Conservation (phyloP, 2,329 filamentous ascomycete species). For the Cadophora sp. region DNA sequence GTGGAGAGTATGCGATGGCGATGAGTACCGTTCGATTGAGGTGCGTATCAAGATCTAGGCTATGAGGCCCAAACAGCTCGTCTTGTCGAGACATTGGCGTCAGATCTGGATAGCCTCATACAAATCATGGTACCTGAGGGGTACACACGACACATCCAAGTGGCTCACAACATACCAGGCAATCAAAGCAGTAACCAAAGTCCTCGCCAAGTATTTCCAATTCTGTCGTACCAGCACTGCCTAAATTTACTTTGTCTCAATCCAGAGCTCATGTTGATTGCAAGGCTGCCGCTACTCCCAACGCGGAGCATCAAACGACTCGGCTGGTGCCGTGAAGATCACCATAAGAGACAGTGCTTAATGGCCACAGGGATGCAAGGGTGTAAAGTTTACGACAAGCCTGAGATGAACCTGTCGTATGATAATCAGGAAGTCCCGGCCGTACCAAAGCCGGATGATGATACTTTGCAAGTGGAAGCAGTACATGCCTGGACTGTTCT, state of each 20-base stretch:
- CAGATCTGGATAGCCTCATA: neutral
- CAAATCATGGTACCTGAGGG: neutral
- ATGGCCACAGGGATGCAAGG: neutral
- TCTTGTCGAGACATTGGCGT: neutral
- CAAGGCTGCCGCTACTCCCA: neutral
- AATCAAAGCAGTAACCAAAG: neutral
- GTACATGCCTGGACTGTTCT: neutral
- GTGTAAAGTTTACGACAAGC: neutral
- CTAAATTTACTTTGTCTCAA: neutral
- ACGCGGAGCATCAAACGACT: neutral
- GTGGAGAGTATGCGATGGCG: neutral
- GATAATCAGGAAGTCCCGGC: neutral
- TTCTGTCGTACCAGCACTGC: neutral
- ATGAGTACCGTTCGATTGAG: neutral
- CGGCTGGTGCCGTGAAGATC: constrained; percentile 4
- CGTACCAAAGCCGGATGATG: neutral
- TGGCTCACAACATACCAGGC: neutral
- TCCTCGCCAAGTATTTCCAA: neutral
- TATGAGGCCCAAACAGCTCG: neutral
- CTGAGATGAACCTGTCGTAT: neutral
- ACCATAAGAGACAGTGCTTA: neutral
- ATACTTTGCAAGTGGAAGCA: neutral
- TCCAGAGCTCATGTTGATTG: constrained; percentile 3
- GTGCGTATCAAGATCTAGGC: neutral
- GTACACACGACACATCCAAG: neutral